Evolutionary conservation across 495 filamentous ascomycete genomes (phyloP), one percentile per base, ranked within the genome.

Genomic region (Podospora sp.): DNA sequence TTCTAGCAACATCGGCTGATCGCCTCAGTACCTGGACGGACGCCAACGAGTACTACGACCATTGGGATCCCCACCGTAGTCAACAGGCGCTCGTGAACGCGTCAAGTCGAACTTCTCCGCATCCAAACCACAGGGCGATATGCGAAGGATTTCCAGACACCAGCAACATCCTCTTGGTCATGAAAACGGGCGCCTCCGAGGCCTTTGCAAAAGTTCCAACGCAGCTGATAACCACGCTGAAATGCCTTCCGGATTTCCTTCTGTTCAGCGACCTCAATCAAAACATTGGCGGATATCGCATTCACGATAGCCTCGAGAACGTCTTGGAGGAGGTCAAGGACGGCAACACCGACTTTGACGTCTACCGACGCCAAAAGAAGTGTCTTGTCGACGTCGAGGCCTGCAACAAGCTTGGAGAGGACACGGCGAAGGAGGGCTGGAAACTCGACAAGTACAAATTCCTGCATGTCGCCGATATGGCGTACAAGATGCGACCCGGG

Each of bases 161-260:
- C 5, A 74, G 71, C 67, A 76, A 74, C 46, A 76, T 84, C 49
- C 76, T 83, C 24, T 65, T 82, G 21, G 73, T 88, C 49, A 76
- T 89, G 65, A 88, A 88, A 73, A 85, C 86, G 35, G 86, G 87
- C 58, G 85, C 85, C n/a, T 80, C 79, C 24, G 83, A 87, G 71
- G 77, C 85, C 25, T 83, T 78, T 24, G 73, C 79, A 22, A 80
- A 79, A 58, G 72, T 88, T 40, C 83, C 87, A 24, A 85, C 81
- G 8, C 86, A 88, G 65, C 77, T 89, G 25, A 72, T 84, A 65
- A 86, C 85, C 18, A 74, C 79, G 33, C 76, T 86, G 18, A 77
- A 71, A 65, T 88, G 86, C 68, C 65, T 81, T 22, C 72, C 79
- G 49, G 83, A 88, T 66, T 83, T 83, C 55, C 80, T 88, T 40